Conservation (phyloP, 805 yeast genomes). For the Helenozyma rhizophorensis region DNA sequence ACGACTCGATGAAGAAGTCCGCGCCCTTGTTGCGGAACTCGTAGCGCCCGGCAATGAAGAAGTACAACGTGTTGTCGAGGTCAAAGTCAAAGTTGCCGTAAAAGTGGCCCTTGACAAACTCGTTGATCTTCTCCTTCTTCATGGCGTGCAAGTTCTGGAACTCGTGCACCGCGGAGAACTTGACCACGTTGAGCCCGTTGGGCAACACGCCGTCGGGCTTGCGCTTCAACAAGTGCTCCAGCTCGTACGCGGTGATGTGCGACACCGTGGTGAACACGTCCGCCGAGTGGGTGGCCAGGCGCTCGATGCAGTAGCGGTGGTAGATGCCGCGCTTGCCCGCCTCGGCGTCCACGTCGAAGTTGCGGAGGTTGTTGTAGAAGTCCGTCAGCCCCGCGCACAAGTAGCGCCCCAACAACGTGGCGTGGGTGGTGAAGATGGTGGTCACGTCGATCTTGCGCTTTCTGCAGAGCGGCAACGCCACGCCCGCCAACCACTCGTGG, state of each 20-base stretch:
- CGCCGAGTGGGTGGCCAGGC: constrained; percentile 93
- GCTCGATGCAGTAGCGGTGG: constrained; percentile 93
- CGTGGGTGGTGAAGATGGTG: constrained; percentile 96
- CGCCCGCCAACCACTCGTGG: constrained; percentile 98
- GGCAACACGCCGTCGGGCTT: constrained; percentile 98
- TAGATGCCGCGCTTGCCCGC: constrained; percentile 97
- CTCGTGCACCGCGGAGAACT: constrained; percentile 96
- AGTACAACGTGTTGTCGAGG: constrained; percentile 87
- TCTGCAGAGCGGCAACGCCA: constrained; percentile 87
- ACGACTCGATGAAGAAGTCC: constrained; percentile 87
- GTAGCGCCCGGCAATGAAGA: constrained; percentile 95
- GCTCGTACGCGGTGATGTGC: constrained; percentile 94
- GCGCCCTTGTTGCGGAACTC: constrained; percentile 97
- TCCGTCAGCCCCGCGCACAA: constrained; percentile 96
- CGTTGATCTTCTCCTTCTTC: constrained; percentile 87
- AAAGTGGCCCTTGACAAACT: constrained; percentile 93
- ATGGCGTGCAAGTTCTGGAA: constrained; percentile 94
- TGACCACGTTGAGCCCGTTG: constrained; percentile 91
- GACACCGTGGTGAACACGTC: constrained; percentile 98
- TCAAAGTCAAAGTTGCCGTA: constrained; percentile 96
- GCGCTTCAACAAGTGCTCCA: constrained; percentile 87
- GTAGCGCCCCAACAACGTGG: constrained; percentile 91
- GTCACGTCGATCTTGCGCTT: constrained; percentile 90
- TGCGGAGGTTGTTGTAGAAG: constrained; percentile 84
- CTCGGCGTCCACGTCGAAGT: constrained; percentile 93